Evolutionary conservation across 192 early-diverging fungal genomes (phyloP).

Genomic region (Linnemannia hyalina): DNA sequence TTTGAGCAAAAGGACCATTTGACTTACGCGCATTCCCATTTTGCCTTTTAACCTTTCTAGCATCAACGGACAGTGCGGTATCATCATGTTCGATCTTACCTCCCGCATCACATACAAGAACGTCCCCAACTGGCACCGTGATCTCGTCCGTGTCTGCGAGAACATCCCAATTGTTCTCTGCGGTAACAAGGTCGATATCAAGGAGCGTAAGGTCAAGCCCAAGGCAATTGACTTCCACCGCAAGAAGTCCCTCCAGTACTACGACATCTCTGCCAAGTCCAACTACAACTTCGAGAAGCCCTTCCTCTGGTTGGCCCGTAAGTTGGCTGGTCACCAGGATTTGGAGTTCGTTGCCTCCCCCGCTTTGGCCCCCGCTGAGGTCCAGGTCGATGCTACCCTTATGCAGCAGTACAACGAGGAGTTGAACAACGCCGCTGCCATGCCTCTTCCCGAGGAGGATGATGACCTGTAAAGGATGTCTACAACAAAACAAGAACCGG

Average conservation of each 20-base stretch:
- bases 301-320: conserved; percentile 99
- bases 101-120: conserved; percentile 99
- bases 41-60: conserved; percentile 31
- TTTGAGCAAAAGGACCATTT: background rate
- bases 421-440: conserved; percentile 79
- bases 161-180: conserved; percentile 99
- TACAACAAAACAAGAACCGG: background rate
- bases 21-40: background rate
- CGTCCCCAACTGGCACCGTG: conserved; percentile 99
- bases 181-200: conserved; percentile 99
- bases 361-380: conserved; percentile 96
- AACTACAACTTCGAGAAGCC: conserved; percentile 99
- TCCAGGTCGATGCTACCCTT: conserved; percentile 82
- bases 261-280: conserved; percentile 99
- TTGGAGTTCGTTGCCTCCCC: conserved; percentile 98
- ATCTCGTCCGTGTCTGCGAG: conserved; percentile 99
- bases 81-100: conserved; percentile 99
- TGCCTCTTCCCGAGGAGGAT: conserved; percentile 86
- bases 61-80: conserved; percentile 99
- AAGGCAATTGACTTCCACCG: conserved; percentile 99
- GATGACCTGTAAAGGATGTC: conserved; percentile 55
- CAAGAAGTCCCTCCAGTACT: conserved; percentile 99
- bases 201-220: conserved; percentile 99
- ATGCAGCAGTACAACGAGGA: conserved; percentile 87
- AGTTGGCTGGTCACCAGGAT: conserved; percentile 94